Conservation (phyloP, 169 alveolate genomes). For the Neospora caninum region DNA sequence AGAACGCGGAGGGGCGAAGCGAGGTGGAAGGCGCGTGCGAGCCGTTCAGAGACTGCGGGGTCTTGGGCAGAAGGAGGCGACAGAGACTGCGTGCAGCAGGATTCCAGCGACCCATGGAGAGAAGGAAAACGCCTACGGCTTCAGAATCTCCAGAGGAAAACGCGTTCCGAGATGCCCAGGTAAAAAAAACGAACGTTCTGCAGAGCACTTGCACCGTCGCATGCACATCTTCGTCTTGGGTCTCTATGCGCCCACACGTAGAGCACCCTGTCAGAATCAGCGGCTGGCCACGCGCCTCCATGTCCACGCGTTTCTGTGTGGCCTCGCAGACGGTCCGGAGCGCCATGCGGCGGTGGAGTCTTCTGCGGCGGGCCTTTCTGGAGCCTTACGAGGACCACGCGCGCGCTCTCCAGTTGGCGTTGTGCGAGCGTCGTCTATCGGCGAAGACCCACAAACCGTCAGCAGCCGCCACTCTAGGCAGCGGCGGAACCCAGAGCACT, state of each 20-base stretch:
- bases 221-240: no score
- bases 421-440: background rate
- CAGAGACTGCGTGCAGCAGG: background rate
- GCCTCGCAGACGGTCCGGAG: background rate
- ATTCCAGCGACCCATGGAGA: background rate
- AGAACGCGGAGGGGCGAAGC: background rate
- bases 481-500: background rate
- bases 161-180: background rate
- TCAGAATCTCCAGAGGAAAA: background rate
- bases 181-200: no score
- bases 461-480: no score
- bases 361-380: slow-evolving; percentile 1
- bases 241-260: no score
- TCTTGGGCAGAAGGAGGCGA: background rate
- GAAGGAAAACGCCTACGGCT: background rate
- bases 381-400: slow-evolving; percentile 37
- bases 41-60: slow-evolving; percentile 3
- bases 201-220: no score
- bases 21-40: background rate
- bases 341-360: slow-evolving; percentile 32
- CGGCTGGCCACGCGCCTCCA: background rate
- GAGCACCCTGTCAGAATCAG: background rate
- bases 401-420: background rate
- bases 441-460: no score
- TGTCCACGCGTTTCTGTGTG: background rate